A percentile compares a stretch with the other conserved stretches of the same genome.
These are phyloP conservation scores for Cucurbita moschata DNA, from an alignment of 306 rosid genomes.

Conservation along the genomic window DNA sequence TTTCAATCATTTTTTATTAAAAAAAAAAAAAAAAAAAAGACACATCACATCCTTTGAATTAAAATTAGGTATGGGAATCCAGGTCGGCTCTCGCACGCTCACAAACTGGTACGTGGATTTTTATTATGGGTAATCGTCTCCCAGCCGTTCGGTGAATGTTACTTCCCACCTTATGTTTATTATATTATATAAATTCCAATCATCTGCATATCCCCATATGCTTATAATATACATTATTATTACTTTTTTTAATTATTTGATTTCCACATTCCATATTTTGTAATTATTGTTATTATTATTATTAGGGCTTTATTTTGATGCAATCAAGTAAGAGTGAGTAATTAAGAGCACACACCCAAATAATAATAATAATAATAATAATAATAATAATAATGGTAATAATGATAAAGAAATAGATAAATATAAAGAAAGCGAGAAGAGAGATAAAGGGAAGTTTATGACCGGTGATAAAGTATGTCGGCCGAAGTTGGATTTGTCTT, in stretches of 20 bases:
- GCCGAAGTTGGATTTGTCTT: constrained; percentile 68
- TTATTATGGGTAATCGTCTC: background rate
- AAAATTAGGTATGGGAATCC: background rate
- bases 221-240: background rate
- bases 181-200: background rate
- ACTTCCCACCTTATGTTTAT: background rate
- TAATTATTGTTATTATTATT: too few relatives aligned
- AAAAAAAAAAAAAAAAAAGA: background rate
- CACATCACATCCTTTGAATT: background rate
- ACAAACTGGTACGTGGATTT: constrained; percentile 21
- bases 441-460: background rate
- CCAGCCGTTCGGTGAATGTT: background rate
- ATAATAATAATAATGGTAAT: too few relatives aligned
- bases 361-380: too few relatives aligned
- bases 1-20: too few relatives aligned
- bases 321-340: background rate
- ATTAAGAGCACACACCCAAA: background rate
- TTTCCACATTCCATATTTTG: too few relatives aligned
- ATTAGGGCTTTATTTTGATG: background rate
- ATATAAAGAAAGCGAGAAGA: background rate
- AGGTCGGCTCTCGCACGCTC: constrained; percentile 16
- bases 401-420: background rate
- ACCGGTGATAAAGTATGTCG: constrained; percentile 43
- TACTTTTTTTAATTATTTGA: too few relatives aligned
- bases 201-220: background rate